Evolutionary conservation across 345 rosid species (phyloP).

Genomic region (Eucalyptus tenuipes): DNA sequence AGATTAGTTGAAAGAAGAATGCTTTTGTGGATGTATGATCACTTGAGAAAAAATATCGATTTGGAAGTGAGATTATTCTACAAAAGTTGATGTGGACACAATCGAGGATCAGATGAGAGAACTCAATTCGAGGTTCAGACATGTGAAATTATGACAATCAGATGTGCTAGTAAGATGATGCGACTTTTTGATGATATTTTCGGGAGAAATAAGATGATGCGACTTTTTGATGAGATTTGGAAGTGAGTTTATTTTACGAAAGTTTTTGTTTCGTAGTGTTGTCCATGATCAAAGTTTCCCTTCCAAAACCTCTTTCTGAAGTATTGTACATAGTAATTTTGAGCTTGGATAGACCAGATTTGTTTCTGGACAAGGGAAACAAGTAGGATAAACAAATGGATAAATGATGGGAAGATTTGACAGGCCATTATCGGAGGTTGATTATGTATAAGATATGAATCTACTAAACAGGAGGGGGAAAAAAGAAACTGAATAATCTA

Average conservation of each 20-base stretch:
- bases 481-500: neutral
- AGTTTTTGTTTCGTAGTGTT: neutral
- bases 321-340: neutral
- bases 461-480: neutral
- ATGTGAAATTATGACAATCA: neutral
- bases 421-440: neutral
- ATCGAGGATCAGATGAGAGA: neutral
- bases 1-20: neutral
- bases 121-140: neutral
- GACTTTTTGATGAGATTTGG: neutral
- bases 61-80: neutral
- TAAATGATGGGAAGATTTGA: neutral
- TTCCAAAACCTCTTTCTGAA: neutral
- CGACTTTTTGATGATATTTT: neutral
- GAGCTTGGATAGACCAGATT: neutral
- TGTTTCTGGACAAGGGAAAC: neutral
- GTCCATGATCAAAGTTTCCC: neutral
- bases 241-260: neutral
- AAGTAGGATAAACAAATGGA: neutral
- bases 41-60: neutral
- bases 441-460: neutral
- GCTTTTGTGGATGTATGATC: neutral
- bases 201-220: neutral
- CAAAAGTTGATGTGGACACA: neutral
- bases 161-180: neutral